Percentiles rank a stretch among this genome's conserved stretches.
Evolutionary conservation across 805 yeast genomes (phyloP).

Genomic region (Millerago galiae): DNA sequence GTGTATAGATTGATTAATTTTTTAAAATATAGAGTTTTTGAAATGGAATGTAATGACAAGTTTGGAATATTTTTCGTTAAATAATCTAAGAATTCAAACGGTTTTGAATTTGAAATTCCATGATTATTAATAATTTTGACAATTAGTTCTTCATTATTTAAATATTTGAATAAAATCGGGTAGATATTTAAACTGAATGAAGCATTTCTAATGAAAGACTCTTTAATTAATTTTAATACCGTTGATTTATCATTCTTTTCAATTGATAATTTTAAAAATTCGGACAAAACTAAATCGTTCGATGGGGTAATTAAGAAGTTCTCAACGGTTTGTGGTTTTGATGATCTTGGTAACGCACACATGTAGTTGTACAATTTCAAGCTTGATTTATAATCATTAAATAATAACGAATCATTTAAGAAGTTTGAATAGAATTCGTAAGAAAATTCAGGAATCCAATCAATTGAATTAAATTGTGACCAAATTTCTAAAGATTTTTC

Average conservation of each 20-base stretch:
- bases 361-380: constrained; percentile 32
- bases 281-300: constrained; percentile 13
- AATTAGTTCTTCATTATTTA: constrained; percentile 27
- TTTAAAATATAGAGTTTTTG: constrained; percentile 28
- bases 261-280: constrained; percentile 14
- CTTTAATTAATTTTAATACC: constrained; percentile 32
- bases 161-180: constrained; percentile 27
- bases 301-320: constrained; percentile 16
- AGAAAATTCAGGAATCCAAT: constrained; percentile 36
- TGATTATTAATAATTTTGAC: constrained; percentile 29
- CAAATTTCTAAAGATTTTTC: constrained; percentile 30
- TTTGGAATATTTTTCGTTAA: constrained; percentile 14
- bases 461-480: constrained; percentile 29
- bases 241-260: constrained; percentile 21
- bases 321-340: constrained; percentile 1
- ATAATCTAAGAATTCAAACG: constrained; percentile 25
- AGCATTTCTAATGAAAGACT: constrained; percentile 31
- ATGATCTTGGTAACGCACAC: constrained; percentile 26
- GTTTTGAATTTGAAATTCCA: constrained; percentile 22
- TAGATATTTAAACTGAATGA: constrained; percentile 27
- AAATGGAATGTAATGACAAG: constrained; percentile 17
- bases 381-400: constrained; percentile 24
- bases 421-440: constrained; percentile 31
- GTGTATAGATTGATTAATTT: constrained; percentile 15
- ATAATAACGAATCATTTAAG: constrained; percentile 26